Base-by-base conservation (phyloP, 306 rosid genomes). In the Fagus sylvatica region DNA sequence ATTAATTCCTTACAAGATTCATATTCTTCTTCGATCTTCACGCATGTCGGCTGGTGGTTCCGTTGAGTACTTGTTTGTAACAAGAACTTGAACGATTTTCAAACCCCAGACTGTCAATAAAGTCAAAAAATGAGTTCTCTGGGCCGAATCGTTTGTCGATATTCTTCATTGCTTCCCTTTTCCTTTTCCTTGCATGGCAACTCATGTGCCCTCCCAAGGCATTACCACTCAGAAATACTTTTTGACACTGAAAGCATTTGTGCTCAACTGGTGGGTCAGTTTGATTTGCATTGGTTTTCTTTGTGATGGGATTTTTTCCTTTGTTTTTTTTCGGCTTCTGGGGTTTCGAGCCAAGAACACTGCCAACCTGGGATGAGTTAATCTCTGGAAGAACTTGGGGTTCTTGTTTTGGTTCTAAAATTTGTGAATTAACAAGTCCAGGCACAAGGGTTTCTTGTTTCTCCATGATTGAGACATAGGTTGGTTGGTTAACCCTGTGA, bases 161-260 rank as follows among this genome's bases (percentile, higher is more conserved):
- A 4, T 57, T 22, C 34, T 13, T 10, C 64, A 57, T 57, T 9
- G 64, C 64, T 57, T 57, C 64, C 64, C 11, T 57, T 57, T 57
- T 73, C 37, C 66, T 54, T 73, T 19, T 73, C 48, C 19, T 73
- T 37, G 76, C 34, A 39, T 73, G 76, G 53, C 10, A 73, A 40
- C 66, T 73, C 66, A 73, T 73, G 3, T 73, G 76, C 16, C 76
- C 66, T 39, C 76, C 76, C 37, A 73, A n/a, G 37, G 76, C 76
- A 36, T 12, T 36, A 5, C 76, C 53, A 13, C 19, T 54, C 1
- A 5, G 4, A 73, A 55, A 37, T 8, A 2, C 0, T 28, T 33
- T 19, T 15, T 19, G 46, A 11, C 66, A 55, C 37, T 28, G 4
- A 36, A n/a, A 37, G 53, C 67, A 73, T 34, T 36, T 39, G 19